Conservation (phyloP, 768 basidiomycete genomes). For the Trametopsis cervina region DNA sequence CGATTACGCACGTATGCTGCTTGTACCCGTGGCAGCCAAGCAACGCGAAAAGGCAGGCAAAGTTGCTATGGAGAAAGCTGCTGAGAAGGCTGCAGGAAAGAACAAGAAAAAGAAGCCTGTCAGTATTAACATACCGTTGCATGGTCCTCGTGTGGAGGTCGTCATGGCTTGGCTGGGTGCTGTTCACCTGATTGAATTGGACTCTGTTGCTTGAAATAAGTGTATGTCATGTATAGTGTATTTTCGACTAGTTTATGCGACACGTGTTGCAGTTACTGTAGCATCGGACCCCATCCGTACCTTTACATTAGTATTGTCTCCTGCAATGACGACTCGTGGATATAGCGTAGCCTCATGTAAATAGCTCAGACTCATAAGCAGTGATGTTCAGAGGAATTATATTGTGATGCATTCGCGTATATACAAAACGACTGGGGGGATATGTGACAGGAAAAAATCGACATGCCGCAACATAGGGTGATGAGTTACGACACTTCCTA, state of each 20-base stretch:
- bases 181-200: conserved; percentile 71
- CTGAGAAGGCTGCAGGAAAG: conserved; percentile 25
- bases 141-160: conserved; percentile 82
- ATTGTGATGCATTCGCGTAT: no score
- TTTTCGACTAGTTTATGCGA: no score
- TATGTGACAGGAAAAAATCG: conserved; percentile 51
- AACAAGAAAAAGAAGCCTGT: conserved; percentile 46
- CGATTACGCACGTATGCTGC: conserved; percentile 64
- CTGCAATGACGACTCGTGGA: no score
- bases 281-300: no score
- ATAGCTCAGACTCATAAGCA: no score
- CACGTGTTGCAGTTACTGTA: no score
- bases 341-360: no score
- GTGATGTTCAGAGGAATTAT: no score
- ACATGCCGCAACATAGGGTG: conserved; percentile 52
- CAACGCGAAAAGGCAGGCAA: conserved; percentile 55
- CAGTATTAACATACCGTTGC: conserved; percentile 75
- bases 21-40: conserved; percentile 61
- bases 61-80: conserved; percentile 41
- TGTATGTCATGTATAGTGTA: no score
- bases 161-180: conserved; percentile 82
- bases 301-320: no score
- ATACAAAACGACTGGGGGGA: neutral
- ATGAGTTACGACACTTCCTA: conserved; percentile 62
- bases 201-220: conserved; percentile 26